A percentile compares a stretch with the other conserved stretches of the same genome.
Conservation (phyloP, 208 protist species). For the Trypanosoma rangeli region DNA sequence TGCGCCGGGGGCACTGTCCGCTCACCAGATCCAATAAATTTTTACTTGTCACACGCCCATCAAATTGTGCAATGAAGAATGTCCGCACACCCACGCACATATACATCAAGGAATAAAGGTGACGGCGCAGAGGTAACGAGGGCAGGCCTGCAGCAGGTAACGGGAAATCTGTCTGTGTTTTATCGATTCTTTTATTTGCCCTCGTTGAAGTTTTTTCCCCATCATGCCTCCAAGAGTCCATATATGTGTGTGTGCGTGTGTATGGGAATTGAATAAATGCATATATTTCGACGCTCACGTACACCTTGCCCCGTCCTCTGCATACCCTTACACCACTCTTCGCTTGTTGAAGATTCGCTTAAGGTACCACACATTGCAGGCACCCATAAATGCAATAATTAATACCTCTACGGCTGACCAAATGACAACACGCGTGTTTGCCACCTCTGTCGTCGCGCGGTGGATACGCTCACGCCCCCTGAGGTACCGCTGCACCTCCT, state of each 20-base stretch:
- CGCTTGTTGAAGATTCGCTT: constrained; percentile 71
- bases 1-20: too few relatives aligned
- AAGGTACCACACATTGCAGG: constrained; percentile 80
- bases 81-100: not conserved
- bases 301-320: not conserved
- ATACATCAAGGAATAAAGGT: not conserved
- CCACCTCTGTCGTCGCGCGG: constrained; percentile 76
- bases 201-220: not conserved
- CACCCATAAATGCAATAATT: constrained; percentile 61
- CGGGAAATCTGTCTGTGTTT: not conserved
- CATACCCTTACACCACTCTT: constrained; percentile 59
- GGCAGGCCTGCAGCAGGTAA: not conserved
- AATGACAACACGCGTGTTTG: constrained; percentile 80
- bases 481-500: constrained; percentile 76
- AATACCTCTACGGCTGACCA: constrained; percentile 78
- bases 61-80: too few relatives aligned
- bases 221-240: not conserved
- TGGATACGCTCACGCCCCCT: constrained; percentile 63
- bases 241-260: too few relatives aligned
- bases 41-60: too few relatives aligned
- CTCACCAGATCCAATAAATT: too few relatives aligned
- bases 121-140: not conserved
- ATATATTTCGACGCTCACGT: constrained; percentile 6
- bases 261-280: too few relatives aligned
- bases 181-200: not conserved